phyloP scores from a whole-genome alignment of 2,329 filamentous ascomycete species.

The Endothia cerciana region DNA sequence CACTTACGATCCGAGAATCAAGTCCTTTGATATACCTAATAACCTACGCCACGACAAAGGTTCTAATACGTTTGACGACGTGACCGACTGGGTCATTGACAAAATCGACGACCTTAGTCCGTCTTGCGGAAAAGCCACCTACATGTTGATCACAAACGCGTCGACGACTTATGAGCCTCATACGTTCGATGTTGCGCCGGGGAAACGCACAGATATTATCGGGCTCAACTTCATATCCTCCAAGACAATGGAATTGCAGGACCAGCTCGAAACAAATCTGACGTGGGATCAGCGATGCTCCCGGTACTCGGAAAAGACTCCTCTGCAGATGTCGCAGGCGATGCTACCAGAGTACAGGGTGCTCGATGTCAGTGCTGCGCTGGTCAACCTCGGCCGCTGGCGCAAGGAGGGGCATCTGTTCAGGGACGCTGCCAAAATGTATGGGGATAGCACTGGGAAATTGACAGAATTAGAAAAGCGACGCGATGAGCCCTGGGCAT shows the following conservation, averaged over 20 bases:
- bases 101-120: neutral
- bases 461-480: neutral
- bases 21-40: neutral
- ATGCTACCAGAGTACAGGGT: neutral
- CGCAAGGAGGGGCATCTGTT: neutral
- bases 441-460: neutral
- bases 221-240: conserved; percentile 3
- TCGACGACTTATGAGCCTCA: conserved; percentile 4
- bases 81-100: conserved; percentile 17
- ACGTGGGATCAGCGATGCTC: conserved; percentile 4
- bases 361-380: conserved; percentile 5
- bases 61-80: neutral
- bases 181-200: neutral
- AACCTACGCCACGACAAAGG: neutral
- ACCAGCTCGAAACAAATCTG: neutral
- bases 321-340: neutral
- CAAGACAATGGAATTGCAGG: neutral
- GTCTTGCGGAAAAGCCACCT: neutral
- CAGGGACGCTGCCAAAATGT: neutral
- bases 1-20: conserved; percentile 20
- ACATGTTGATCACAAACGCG: conserved; percentile 12
- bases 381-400: neutral
- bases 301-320: conserved; percentile 7
- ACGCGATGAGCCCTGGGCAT: neutral
- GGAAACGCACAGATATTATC: conserved; percentile 2